These are phyloP conservation scores for Arthrobotrys entomopaga DNA, from an alignment of 2,329 filamentous ascomycete genomes.

Conservation along the genomic window DNA sequence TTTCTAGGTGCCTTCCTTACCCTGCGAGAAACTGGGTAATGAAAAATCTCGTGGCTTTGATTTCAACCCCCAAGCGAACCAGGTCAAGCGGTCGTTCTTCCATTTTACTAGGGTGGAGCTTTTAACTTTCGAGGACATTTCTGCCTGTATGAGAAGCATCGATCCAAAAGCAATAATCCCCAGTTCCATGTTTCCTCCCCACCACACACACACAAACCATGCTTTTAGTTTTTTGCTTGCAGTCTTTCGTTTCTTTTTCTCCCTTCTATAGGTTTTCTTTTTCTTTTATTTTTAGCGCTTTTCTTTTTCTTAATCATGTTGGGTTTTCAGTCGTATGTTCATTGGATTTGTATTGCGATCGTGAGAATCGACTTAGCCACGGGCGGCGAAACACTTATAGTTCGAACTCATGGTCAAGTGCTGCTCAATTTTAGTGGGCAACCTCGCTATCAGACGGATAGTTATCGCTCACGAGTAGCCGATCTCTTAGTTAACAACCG, in stretches of 20 bases:
- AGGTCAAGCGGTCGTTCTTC: slow-evolving; percentile 6
- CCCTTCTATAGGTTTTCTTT: not conserved
- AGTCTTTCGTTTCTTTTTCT: slow-evolving; percentile 12
- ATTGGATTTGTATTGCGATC: slow-evolving; percentile 3
- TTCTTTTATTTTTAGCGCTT: not conserved
- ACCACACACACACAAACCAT: slow-evolving; percentile 10
- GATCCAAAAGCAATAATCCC: slow-evolving; percentile 19
- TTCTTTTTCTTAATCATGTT: not conserved
- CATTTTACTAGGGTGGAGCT: slow-evolving; percentile 11
- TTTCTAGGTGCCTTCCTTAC: not conserved
- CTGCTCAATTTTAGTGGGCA: too few relatives aligned
- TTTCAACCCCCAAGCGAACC: slow-evolving; percentile 4
- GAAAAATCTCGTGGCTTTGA: not conserved
- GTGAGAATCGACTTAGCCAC: not conserved
- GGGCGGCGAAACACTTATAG: too few relatives aligned
- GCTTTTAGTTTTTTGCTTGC: slow-evolving; percentile 22
- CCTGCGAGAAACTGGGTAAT: not conserved
- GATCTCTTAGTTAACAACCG: not conserved
- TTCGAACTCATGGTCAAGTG: too few relatives aligned
- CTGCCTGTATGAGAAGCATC: slow-evolving; percentile 16
- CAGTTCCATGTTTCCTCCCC: slow-evolving; percentile 47
- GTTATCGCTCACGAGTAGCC: too few relatives aligned
- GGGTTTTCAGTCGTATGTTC: not conserved
- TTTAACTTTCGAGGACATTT: slow-evolving; percentile 21
- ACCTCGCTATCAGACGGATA: too few relatives aligned